Evolutionary conservation across 768 basidiomycete genomes (phyloP), one percentile per base, ranked within the genome.

Genomic region (Cystobasidium tubakii): DNA sequence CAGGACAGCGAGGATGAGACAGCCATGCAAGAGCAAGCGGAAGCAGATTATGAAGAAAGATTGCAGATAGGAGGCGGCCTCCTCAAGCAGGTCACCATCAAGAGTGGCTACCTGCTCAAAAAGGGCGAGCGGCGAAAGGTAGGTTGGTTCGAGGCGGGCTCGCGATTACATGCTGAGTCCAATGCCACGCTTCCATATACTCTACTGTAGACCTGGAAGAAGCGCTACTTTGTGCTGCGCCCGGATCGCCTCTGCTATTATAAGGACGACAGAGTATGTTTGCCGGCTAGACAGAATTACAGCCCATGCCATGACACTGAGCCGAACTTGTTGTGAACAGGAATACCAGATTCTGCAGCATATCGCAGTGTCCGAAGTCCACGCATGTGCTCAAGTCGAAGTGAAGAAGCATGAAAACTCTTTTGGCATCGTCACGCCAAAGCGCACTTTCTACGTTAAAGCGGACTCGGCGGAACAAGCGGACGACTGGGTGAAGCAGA

Each of bases 91-190:
- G 77, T 80, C 62, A 87, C 90, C 50, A 85, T 95, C 80, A 95
- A 93, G 82, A 87, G 89, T 27, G 96, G 95, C 0, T 98, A 96
- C 83, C 83, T 98, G 65, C 90, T 88, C 87, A 99, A 99, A 86
- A 98, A 98, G 84, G 95, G 95, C 77, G 92, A 96, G 82, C 86
- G 92, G 73, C 84, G 96, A 81, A 97, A 97, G 89, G 95, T 95
- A 76, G 73, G 85, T n/a, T 50, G 46, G 9, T 50, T 6, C 39
- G 39, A 39, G 39, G 81, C 17, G 43, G 25, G 66, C 65, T 44
- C 62, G 23, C 36, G 29, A 63, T 62, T 75, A 55, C 53, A n/a
- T 1, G 13, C 62, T 15, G 57, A 62, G 57, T 4, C 57, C 39
- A 2, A 65, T 27, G 62, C 31, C 6, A 7, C 62, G 31, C n/a